Percentiles rank a stretch among this genome's conserved stretches.
phyloP scores from a whole-genome alignment of 352 stramenopile species.

The Thraustochytrium striatum region DNA sequence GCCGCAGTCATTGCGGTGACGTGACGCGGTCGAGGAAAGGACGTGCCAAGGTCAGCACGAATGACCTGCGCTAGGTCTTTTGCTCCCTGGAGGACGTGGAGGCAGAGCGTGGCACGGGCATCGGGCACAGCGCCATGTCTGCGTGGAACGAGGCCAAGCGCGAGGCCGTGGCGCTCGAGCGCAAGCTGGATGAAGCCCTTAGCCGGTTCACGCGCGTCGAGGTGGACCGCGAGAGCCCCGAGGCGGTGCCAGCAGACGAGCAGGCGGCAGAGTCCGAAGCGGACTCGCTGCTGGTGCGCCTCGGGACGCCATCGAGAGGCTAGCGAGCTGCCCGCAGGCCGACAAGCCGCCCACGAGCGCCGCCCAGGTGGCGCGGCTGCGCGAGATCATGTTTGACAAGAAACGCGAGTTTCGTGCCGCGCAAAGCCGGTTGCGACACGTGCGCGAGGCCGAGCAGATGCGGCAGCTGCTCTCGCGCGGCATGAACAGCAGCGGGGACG shows the following conservation, averaged over 20 bases:
- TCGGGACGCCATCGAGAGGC: slow-evolving; percentile 11
- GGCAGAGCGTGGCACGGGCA: neutral
- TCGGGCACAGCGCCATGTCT: neutral
- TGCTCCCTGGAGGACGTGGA: neutral
- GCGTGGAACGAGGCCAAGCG: slow-evolving; percentile 2
- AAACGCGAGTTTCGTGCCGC: neutral
- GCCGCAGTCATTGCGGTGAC: too few species aligned
- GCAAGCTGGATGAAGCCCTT: neutral
- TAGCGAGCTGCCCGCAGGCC: neutral
- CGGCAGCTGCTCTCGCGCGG: neutral
- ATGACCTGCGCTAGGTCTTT: too few species aligned
- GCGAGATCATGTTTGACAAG: slow-evolving; percentile 35
- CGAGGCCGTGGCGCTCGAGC: slow-evolving; percentile 11
- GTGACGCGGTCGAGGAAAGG: too few species aligned
- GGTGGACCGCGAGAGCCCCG: slow-evolving; percentile 6
- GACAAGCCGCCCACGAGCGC: slow-evolving; percentile 17
- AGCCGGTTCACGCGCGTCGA: neutral
- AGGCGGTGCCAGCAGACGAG: neutral
- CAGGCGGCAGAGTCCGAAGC: neutral
- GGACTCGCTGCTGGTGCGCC: neutral
- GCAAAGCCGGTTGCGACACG: neutral
- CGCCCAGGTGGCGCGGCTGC: slow-evolving; percentile 19
- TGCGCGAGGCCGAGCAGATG: neutral
- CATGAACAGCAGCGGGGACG: slow-evolving; percentile 15
- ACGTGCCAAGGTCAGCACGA: too few species aligned